Evolutionary conservation across 2,329 filamentous ascomycete species (phyloP).

Genomic region (Calycina herbarum): DNA sequence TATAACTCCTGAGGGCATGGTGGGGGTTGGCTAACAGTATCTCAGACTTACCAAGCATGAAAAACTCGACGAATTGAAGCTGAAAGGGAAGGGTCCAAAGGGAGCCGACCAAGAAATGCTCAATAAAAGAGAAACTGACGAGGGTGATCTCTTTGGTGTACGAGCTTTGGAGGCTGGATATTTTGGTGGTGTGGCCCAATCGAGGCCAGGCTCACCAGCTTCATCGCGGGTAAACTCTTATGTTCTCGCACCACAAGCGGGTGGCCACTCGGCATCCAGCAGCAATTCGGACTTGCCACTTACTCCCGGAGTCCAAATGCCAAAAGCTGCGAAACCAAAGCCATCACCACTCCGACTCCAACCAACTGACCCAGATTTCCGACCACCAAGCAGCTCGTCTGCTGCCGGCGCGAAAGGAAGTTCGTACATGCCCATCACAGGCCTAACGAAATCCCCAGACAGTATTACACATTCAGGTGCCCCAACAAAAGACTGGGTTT

Average conservation of each 20-base stretch:
- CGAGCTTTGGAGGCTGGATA: conserved; percentile 31
- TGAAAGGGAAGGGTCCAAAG: conserved; percentile 19
- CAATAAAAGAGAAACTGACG: conserved; percentile 22
- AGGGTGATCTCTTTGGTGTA: conserved; percentile 32
- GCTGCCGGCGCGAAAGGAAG: conserved; percentile 20
- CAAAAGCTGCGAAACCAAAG: conserved; percentile 18
- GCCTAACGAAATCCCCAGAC: not conserved
- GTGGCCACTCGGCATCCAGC: conserved; percentile 6
- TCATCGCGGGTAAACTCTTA: conserved; percentile 13
- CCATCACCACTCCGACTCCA: conserved; percentile 26
- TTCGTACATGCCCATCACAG: conserved; percentile 23
- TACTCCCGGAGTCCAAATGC: conserved; percentile 2
- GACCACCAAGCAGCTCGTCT: not conserved
- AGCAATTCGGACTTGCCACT: conserved; percentile 19
- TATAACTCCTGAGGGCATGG: not conserved
- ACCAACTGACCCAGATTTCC: not conserved
- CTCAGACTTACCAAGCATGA: conserved; percentile 24
- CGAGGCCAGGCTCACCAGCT: conserved; percentile 27
- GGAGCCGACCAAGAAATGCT: conserved; percentile 25
- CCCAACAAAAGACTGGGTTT: conserved; percentile 22
- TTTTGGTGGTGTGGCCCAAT: conserved; percentile 32
- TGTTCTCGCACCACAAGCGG: conserved; percentile 20
- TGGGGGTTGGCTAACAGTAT: conserved; percentile 9
- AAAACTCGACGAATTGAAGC: conserved; percentile 24
- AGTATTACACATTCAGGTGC: not conserved